Evolutionary conservation across 179 eudicot genomes (phyloP), one percentile per base, ranked within the genome.

Genomic region (Gypsophila paniculata): DNA sequence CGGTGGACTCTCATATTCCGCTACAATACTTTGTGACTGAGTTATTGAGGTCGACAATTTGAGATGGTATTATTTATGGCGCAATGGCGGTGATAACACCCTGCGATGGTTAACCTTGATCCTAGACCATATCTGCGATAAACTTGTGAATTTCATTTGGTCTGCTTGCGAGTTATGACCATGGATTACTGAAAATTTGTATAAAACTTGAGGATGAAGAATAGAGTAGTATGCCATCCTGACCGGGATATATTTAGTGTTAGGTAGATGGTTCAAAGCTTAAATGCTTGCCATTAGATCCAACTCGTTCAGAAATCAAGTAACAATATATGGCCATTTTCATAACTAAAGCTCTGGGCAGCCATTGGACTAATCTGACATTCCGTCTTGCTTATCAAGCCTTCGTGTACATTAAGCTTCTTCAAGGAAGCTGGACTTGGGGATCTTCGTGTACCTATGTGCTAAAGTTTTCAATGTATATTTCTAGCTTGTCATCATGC

Each of bases 401-500:
- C 39, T 49, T 63, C 23, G 64, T 9, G 29, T 21, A 53, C 32
- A 57, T 55, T 18, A 36, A 51, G 39, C 29, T 62, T 22, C 74
- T 25, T 7, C 38, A 9, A 22, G 17, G 25, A 12, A 26, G 52
- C 34, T 66, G 58, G 65, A 32, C 48, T 19, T 39, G 49, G 18
- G 36, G 38, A 67, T 48, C 22, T 52, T 34, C 15, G 13, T 48
- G 58, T 49, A 51, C 39, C 15, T 17, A n/a, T n/a, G 71, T 68
- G 23, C 9, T 48, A 10, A 29, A 17, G n/a, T 23, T 52, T 7
- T 52, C 17, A 48, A 14, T 4, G 5, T 46, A 67, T 67, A 25
- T 49, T 19, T 49, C 32, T 67, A 25, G 70, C 17, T 68, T 60
- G 19, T 23, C 21, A 53, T 29, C 39, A 52, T 51, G 71, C 71